Evolutionary conservation across 129 eudicot genomes (phyloP), one percentile per base, ranked within the genome.

Genomic region (Logfia minima): DNA sequence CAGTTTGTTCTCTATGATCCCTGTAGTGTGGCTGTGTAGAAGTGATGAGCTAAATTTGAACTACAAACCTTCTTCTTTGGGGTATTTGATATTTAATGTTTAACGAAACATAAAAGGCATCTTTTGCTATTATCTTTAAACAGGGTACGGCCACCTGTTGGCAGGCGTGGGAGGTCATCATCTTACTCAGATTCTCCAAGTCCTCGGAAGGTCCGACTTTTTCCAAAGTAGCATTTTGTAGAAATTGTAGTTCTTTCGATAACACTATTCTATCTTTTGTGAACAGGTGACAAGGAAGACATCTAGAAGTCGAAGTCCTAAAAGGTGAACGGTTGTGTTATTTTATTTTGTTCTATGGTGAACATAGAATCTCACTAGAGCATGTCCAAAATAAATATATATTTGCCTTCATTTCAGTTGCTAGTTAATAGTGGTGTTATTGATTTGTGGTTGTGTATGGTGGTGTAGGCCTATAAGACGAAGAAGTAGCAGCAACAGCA

Each of bases 221-320:
- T 43, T 3, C 29, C 66, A 22, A 18, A 61, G 4, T 64, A 73
- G 66, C 74, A 37, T 22, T 1, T 14, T 48, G 55, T 48, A 4
- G 6, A 11, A 48, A 14, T 48, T 48, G n/a, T 48, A 48, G 55
- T 26, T 41, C 58, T 26, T 65, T 34, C 29, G 6, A 48, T 3
- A n/a, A 78, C 31, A 35, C 62, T 34, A 9, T 71, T 26, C 29
- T 2, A 5, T 21, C 10, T 37, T 66, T 73, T 53, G 18, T 48
- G 0, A 31, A 72, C 83, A 89, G 95, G 91, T 70, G 62, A 75
- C 92, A n/a, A 84, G 89, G 66, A 92, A 86, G 83, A 56, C 84
- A 58, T 85, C 97, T 32, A 84, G 87, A 86, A 91, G 96, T 70
- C 88, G 92, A 76, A 90, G 96, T 79, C 97, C 97, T n/a, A 89